Evolutionary conservation across 2,329 filamentous ascomycete genomes (phyloP), one percentile per base, ranked within the genome.

Genomic region (Capronia epimyces): DNA sequence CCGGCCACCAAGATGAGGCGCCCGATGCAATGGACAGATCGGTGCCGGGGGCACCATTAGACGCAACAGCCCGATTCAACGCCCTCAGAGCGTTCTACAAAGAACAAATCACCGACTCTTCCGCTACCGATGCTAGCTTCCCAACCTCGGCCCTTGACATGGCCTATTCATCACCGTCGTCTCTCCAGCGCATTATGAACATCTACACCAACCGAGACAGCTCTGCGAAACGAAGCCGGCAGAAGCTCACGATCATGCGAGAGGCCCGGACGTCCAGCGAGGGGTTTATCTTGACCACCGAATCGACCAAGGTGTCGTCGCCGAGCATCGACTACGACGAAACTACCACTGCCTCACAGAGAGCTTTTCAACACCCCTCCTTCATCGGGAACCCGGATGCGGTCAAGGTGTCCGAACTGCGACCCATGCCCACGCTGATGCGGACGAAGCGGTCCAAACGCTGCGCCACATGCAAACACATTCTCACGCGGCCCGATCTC

Each of bases 361-460:
- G 50, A 21, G 32, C 44, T 10, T 58, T 68, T 71, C 1, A 75
- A 79, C 2, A 79, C 91, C 59, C 66, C 68, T 60, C 70, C 65
- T 64, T 69, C 72, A 57, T 65, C 73, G 46, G 60, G 52, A 58
- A 58, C 39, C 53, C 59, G n/a, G 16, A 32, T 32, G 71, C 79
- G 1, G 80, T 79, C 5, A 90, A 93, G 64, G 71, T 80, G 1
- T 78, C 84, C 46, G 81, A 91, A 16, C 79, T 97, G 3, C 84
- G 88, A 22, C 93, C 93, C 0, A 78, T 90, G 12, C 84, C 90
- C 0, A 85, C 87, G 13, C 78, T 94, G 1, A 80, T 98, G 12
- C 84, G 89, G 50, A 95, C 91, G 0, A 96, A 96, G 66, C 86
- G 91, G 31, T 89, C 89, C 16, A 97, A 96, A 71, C 87, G 93